phyloP scores from a whole-genome alignment of 176 grass and related monocot species.

The Carex pumila region DNA sequence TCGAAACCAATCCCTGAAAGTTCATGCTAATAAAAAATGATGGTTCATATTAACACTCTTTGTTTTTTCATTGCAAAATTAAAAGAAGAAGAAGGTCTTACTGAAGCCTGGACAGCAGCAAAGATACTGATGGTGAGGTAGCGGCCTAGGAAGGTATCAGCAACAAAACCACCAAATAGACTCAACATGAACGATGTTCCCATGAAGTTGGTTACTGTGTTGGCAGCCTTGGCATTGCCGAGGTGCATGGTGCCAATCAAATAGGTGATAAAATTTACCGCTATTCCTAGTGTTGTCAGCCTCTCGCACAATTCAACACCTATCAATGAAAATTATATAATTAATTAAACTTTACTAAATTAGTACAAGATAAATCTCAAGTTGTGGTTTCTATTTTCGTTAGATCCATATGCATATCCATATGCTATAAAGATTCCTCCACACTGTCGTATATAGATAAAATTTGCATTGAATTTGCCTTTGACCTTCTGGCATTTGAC shows the following conservation, averaged over 20 bases:
- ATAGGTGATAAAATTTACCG: conserved; percentile 84
- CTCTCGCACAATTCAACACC: conserved; percentile 86
- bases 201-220: conserved; percentile 95
- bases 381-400: background rate
- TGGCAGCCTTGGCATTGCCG: conserved; percentile 69
- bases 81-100: conserved; percentile 4
- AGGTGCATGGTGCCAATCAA: conserved; percentile 78
- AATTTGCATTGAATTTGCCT: background rate
- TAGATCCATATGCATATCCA: background rate
- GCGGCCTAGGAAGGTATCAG: conserved; percentile 74
- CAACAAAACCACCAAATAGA: conserved; percentile 90
- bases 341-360: background rate
- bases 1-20: background rate
- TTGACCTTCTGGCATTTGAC: background rate
- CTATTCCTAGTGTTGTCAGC: conserved; percentile 86
- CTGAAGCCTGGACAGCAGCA: conserved; percentile 64
- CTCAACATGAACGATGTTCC: conserved; percentile 98
- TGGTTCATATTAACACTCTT: background rate
- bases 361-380: background rate
- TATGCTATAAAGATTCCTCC: background rate
- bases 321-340: background rate
- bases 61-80: background rate
- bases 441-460: background rate
- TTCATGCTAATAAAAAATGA: background rate
- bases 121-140: conserved; percentile 96